Base-by-base conservation (phyloP, 2,329 filamentous ascomycete genomes). In the Pseudogymnoascus destructans region DNA sequence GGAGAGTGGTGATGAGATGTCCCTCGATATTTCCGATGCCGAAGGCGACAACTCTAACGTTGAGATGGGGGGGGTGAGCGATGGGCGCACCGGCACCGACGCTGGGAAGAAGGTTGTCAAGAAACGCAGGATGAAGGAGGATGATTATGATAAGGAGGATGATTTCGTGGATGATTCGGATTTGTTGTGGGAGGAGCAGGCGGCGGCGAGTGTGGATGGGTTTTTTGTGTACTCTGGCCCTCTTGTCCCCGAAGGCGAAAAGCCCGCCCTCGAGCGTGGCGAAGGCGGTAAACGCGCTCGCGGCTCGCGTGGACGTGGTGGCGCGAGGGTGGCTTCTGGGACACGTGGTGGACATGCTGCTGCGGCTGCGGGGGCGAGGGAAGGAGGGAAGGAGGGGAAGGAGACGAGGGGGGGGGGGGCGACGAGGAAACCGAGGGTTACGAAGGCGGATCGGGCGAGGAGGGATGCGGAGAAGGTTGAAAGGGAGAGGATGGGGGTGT, bases 201-300 rank as follows among this genome's bases (percentile, higher is more conserved):
- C 92, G 5, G 90, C 92, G 3, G 91, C 93, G 52, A 92, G 89
- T 64, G 89, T 92, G 65, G 93, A 97, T 69, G 93, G 93, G 1
- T 98, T 97, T 75, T 98, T 97, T 70, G 93, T 98, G 1, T 98
- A 96, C 72, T 95, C 89, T 61, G 93, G 93, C 3, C 92, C 92
- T 7, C 75, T 98, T 52, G 81, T 97, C 19, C 87, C 87, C 4
- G 90, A 95, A 71, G 87, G 85, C 19, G 87, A 95, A 73, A 92
- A 93, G 72, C 76, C 81, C 38, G 73, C 78, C 58, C 75, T 84
- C 55, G 82, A 86, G 68, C 76, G 79, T 80, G 82, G 73, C 67
- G 72, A 74, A 63, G 87, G 40, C 76, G 80, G 7, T 82, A 84
- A 1, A 79, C 84, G 15, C 78, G 89, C 64, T 3, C 4, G 19